Evolutionary conservation across 257 asterid species (phyloP), one percentile per base, ranked within the genome.

Genomic region (Lavandula angustifolia): DNA sequence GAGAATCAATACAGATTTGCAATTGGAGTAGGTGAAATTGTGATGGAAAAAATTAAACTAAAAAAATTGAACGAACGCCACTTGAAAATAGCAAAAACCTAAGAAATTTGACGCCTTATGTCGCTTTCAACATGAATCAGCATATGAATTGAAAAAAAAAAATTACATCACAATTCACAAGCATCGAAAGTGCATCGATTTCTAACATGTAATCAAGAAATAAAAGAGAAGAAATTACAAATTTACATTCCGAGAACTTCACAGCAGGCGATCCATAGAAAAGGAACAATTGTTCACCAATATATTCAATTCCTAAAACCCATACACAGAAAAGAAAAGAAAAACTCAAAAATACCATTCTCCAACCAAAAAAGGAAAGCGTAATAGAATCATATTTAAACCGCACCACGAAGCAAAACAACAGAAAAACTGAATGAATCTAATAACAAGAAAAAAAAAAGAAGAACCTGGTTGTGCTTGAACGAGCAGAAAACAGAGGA

Each of bases 381-480:
- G 18, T 6, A 60, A 55, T 13, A 47, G 16, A 49, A 52, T 48
- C 65, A 54, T 12, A 18, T 7, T 6, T 1, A 66, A 31, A 27
- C 1, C 2, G 17, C 50, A 6, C 9, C 48, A 32, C 33, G 6
- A 48, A 43, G 35, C 64, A 4, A 16, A 22, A 59, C 14, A 52
- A 54, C 31, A 38, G 8, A 43, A 9, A 13, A 35, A 44, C 17
- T 27, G 12, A 42, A 64, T 8, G 22, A 22, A 22, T 22, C 27
- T 22, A 22, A 22, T 1, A 22, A 22, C 1, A 22, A 22, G 27
- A 22, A 22, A 22, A 22, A 22, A 22, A 49, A 69, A 60, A 60
- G 54, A 9, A 7, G 11, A 38, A 87, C 97, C 95, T 85, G 84
- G 51, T 43, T 82, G 40, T 71, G 82, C 64, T 75, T 88, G 71